phyloP scores from a whole-genome alignment of 495 filamentous ascomycete species.

The Tuber aestivum region DNA sequence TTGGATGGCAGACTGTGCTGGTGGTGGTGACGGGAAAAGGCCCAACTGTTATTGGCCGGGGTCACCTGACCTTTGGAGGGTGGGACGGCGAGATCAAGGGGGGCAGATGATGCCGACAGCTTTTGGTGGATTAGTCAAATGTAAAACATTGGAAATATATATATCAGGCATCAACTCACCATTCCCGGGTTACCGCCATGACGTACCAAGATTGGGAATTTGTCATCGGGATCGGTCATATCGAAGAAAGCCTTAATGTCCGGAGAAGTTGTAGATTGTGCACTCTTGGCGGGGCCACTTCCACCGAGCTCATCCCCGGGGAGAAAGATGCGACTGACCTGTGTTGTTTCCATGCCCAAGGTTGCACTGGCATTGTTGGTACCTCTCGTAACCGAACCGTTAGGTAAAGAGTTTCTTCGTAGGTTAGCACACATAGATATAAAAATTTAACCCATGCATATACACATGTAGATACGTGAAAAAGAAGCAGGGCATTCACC shows the following conservation, averaged over 20 bases:
- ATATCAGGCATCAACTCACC: slow-evolving; percentile 52
- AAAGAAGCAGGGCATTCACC: slow-evolving; percentile 16
- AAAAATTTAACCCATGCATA: too few relatives aligned
- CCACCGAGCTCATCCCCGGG: slow-evolving; percentile 75
- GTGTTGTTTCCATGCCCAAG: not conserved
- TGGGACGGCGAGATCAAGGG: slow-evolving; percentile 70
- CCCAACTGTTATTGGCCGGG: slow-evolving; percentile 51
- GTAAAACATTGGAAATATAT: slow-evolving; percentile 26
- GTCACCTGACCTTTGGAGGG: slow-evolving; percentile 57
- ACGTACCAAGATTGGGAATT: slow-evolving; percentile 74
- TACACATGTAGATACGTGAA: too few relatives aligned
- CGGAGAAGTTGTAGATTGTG: slow-evolving; percentile 53
- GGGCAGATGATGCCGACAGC: slow-evolving; percentile 75
- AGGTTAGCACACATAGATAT: slow-evolving; percentile 12
- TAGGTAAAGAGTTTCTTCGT: slow-evolving; percentile 36
- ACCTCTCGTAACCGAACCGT: slow-evolving; percentile 39
- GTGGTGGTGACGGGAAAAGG: slow-evolving; percentile 66
- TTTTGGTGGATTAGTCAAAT: slow-evolving; percentile 42
- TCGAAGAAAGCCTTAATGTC: slow-evolving; percentile 61
- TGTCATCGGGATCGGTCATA: slow-evolving; percentile 69
- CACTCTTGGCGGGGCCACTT: slow-evolving; percentile 47
- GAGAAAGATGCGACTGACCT: slow-evolving; percentile 52
- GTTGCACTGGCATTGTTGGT: not conserved
- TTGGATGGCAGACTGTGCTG: slow-evolving; percentile 76
- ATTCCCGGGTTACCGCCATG: slow-evolving; percentile 62